Conservation (phyloP, 2,329 filamentous ascomycete species). For the Trichoderma sp. region DNA sequence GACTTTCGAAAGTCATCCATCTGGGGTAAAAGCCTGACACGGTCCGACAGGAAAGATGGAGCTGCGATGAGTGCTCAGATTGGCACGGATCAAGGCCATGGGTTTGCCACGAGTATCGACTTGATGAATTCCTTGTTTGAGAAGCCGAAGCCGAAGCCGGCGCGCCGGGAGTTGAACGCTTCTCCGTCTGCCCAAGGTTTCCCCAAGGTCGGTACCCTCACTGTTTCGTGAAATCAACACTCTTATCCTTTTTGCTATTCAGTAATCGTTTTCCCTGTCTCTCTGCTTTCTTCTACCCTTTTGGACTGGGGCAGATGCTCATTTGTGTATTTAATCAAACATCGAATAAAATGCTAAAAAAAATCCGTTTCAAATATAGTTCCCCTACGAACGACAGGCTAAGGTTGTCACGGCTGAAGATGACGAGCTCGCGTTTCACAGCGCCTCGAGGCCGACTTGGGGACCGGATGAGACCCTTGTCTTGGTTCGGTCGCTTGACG, state of each 20-base stretch:
- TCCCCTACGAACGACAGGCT: constrained; percentile 79
- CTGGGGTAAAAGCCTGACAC: constrained; percentile 41
- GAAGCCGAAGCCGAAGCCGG: constrained; percentile 66
- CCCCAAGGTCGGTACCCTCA: constrained; percentile 78
- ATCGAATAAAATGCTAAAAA: constrained; percentile 51
- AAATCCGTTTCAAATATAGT: constrained; percentile 59
- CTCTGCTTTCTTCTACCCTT: neutral
- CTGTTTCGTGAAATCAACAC: constrained; percentile 43
- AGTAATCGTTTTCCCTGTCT: no score
- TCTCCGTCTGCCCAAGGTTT: constrained; percentile 65
- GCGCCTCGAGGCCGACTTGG: constrained; percentile 78
- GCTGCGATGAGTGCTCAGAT: constrained; percentile 39
- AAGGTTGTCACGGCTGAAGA: constrained; percentile 68
- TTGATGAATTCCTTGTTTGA: constrained; percentile 94
- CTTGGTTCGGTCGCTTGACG: constrained; percentile 48
- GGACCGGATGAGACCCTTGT: constrained; percentile 73
- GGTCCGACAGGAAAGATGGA: constrained; percentile 37
- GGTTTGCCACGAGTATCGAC: constrained; percentile 88
- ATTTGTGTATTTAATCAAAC: constrained; percentile 40
- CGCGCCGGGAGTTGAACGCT: constrained; percentile 56
- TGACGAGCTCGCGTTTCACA: constrained; percentile 68
- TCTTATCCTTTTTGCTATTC: constrained; percentile 40
- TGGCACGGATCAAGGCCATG: constrained; percentile 55
- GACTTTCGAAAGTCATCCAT: constrained; percentile 49
- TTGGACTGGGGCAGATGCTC: constrained; percentile 33